A percentile compares a stretch with the other conserved stretches of the same genome.
Conservation (phyloP, 2,329 filamentous ascomycete species). For the Chaetomiaceae sp. region DNA sequence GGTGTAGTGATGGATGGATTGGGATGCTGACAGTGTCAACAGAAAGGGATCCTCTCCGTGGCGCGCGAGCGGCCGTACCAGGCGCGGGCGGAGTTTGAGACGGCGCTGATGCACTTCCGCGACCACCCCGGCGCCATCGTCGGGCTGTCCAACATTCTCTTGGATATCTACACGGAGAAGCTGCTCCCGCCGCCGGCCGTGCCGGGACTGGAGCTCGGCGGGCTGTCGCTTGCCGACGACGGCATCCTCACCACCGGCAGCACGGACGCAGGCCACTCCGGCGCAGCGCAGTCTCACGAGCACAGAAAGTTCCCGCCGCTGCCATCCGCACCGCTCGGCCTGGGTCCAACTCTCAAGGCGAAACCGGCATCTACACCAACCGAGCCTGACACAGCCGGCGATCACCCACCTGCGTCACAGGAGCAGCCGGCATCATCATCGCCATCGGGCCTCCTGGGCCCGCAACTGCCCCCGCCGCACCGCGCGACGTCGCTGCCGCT, state of each 20-base stretch:
- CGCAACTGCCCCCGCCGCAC: conserved; percentile 45
- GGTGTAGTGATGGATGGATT: neutral
- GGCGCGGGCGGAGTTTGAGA: conserved; percentile 74
- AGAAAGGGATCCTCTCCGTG: conserved; percentile 63
- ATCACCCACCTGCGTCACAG: no score
- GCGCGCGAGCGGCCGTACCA: conserved; percentile 57
- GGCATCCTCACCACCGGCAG: conserved; percentile 16
- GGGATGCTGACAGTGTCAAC: conserved; percentile 25
- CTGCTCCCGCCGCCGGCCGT: conserved; percentile 54
- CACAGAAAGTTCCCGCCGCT: conserved; percentile 25
- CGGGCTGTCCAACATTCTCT: conserved; percentile 73
- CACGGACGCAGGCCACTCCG: conserved; percentile 12
- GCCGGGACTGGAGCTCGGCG: conserved; percentile 35
- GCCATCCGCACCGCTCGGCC: conserved; percentile 42
- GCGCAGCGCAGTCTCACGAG: neutral
- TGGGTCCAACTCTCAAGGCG: conserved; percentile 27
- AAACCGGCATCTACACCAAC: conserved; percentile 12
- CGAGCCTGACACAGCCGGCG: no score
- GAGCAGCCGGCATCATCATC: neutral
- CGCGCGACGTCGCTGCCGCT: conserved; percentile 59
- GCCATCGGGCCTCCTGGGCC: conserved; percentile 25
- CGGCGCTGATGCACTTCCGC: conserved; percentile 69
- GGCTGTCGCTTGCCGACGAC: conserved; percentile 24
- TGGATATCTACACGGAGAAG: conserved; percentile 74
- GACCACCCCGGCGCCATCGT: conserved; percentile 78